These are phyloP conservation scores for Didymella pinodella DNA, from an alignment of 2,329 filamentous ascomycete species.

Conservation along the genomic window DNA sequence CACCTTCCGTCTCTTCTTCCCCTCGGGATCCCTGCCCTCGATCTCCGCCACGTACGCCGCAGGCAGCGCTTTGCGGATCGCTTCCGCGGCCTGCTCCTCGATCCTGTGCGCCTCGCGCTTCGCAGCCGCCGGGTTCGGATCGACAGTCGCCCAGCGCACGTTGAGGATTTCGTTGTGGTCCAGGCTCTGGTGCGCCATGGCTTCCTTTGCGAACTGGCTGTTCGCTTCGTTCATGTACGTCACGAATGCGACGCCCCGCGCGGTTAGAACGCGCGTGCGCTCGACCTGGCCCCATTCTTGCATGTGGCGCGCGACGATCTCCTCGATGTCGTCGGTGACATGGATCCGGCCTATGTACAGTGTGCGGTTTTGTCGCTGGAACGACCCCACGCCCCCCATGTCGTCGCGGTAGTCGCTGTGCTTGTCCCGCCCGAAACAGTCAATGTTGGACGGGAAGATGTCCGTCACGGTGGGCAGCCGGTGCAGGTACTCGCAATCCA, in stretches of 20 bases:
- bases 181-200: conserved; percentile 92
- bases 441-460: conserved; percentile 90
- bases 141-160: conserved; percentile 94
- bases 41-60: conserved; percentile 92
- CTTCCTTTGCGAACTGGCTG: conserved; percentile 67
- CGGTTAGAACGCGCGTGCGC: conserved; percentile 84
- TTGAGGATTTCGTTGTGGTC: conserved; percentile 94
- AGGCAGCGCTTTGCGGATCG: conserved; percentile 84
- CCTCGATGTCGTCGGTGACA: conserved; percentile 95
- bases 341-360: conserved; percentile 94
- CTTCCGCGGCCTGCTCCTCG: conserved; percentile 96
- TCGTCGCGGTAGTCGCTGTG: conserved; percentile 93
- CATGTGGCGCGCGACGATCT: conserved; percentile 93
- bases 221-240: conserved; percentile 85
- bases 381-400: conserved; percentile 96
- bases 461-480: conserved; percentile 86
- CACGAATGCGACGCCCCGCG: conserved; percentile 89
- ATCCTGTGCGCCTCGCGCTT: conserved; percentile 87
- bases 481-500: conserved; percentile 94
- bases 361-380: conserved; percentile 92
- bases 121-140: conserved; percentile 94
- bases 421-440: conserved; percentile 95
- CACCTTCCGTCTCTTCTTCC: conserved; percentile 85
- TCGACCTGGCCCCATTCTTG: conserved; percentile 96
- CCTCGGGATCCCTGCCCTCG: conserved; percentile 87